Conservation (phyloP, 2,329 filamentous ascomycete genomes). For the Exophiala phaeomuriformis region DNA sequence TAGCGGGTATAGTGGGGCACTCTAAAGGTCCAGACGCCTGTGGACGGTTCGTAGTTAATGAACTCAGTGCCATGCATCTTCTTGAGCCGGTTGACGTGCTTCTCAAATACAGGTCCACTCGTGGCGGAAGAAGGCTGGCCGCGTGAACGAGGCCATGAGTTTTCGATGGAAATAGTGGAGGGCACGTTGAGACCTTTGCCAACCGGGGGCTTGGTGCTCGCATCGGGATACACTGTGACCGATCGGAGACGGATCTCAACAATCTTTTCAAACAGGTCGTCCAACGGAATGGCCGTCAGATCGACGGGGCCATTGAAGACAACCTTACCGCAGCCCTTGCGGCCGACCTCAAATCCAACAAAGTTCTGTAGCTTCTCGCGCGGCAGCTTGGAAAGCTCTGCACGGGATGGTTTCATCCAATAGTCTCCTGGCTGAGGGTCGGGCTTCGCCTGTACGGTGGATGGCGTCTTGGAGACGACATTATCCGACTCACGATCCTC, state of each 20-base stretch:
- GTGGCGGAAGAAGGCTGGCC: constrained; percentile 54
- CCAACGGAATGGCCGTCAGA: constrained; percentile 67
- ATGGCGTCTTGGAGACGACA: constrained; percentile 28
- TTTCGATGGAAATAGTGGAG: constrained; percentile 76
- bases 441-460: constrained; percentile 21
- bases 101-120: constrained; percentile 60
- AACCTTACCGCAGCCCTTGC: constrained; percentile 71
- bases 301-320: constrained; percentile 77
- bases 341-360: constrained; percentile 69
- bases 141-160: constrained; percentile 77
- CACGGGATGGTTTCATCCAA: constrained; percentile 72
- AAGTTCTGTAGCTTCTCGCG: constrained; percentile 70
- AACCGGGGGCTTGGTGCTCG: constrained; percentile 68
- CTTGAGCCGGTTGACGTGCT: constrained; percentile 75
- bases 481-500: constrained; percentile 51
- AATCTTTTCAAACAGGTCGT: constrained; percentile 69
- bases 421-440: constrained; percentile 66
- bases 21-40: constrained; percentile 80
- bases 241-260: constrained; percentile 69
- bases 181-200: constrained; percentile 91
- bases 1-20: constrained; percentile 98
- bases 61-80: constrained; percentile 75
- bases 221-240: constrained; percentile 77
- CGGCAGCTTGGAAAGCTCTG: constrained; percentile 72
- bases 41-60: constrained; percentile 67